Conservation (phyloP, 768 basidiomycete species). For the Mycena floridula region DNA sequence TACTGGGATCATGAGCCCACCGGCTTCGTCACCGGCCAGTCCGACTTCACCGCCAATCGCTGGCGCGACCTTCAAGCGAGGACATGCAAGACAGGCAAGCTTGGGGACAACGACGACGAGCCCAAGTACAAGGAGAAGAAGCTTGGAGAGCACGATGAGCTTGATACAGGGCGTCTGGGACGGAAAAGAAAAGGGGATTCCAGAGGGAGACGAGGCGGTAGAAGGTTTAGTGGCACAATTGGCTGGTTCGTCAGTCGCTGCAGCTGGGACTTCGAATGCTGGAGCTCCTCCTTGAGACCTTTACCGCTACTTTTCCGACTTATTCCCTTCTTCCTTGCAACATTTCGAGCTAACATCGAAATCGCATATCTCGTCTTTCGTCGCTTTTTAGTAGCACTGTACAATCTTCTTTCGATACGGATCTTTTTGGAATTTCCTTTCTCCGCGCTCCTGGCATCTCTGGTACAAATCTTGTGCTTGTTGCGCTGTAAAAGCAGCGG, state of each 20-base stretch:
- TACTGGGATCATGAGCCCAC: conserved; percentile 14
- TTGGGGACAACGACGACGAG: conserved; percentile 94
- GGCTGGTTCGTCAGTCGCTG: conserved; percentile 21
- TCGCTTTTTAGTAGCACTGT: too few species aligned
- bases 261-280: too few species aligned
- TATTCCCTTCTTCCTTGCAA: too few species aligned
- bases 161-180: conserved; percentile 93
- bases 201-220: conserved; percentile 33
- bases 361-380: too few species aligned
- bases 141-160: conserved; percentile 92
- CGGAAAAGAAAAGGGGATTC: conserved; percentile 38
- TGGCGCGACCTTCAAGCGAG: conserved; percentile 51
- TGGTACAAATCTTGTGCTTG: too few species aligned
- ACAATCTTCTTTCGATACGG: too few species aligned
- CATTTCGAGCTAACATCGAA: too few species aligned
- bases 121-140: conserved; percentile 87
- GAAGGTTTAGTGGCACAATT: conserved; percentile 24
- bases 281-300: too few species aligned
- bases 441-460: too few species aligned
- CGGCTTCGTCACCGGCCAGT: conserved; percentile 9
- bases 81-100: conserved; percentile 73
- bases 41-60: conserved; percentile 7
- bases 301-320: too few species aligned
- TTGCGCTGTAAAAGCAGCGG: too few species aligned
- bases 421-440: too few species aligned